Base-by-base conservation (phyloP, 495 filamentous ascomycete species). In the Neurospora sp. region DNA sequence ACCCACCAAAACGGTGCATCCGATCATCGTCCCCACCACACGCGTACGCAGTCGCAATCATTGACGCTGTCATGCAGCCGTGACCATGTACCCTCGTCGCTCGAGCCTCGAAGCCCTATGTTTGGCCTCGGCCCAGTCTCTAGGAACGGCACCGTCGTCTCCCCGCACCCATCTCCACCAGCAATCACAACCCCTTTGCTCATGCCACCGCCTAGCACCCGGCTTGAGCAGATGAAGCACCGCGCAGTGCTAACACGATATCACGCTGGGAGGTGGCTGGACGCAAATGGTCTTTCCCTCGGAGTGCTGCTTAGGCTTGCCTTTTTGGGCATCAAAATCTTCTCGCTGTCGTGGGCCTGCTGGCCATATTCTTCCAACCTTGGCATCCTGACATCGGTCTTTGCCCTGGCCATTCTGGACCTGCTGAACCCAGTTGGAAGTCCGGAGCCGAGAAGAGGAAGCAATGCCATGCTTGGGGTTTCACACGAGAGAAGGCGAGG, bases 201-300 rank as follows among this genome's bases (percentile, higher is more conserved):
- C 37, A 86, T 93, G 76, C 84, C 90, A 9, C 90, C 91, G 24
- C 90, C 85, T 54, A 77, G 78, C 43, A 84, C 82, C 34, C 73
- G 76, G 1, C 69, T 85, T 62, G 76, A 82, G 73, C 73, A 83
- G 40, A 69, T 86, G 7, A 76, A 79, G 73, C 75, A 86, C 75
- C 66, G 73, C 71, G 69, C 78, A 59, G 37, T 74, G 69, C 39
- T 85, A 34, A 79, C 71, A 69, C 76, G 76, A 74, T 83, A 78
- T 76, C 75, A 72, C 45, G 74, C 74, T 70, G 21, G 10, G 43
- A 71, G 59, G 19, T 81, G 77, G 76, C 71, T 75, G 71, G 74
- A 70, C 1, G 71, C 66, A 17, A 76, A 80, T 69, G 75, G 73
- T 5, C 70, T 74, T n/a, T 75, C 74, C 3, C 59, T 79, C 5